These are phyloP conservation scores for Linnemannia zychae DNA, from an alignment of 192 early-diverging fungal species.

Conservation along the genomic window DNA sequence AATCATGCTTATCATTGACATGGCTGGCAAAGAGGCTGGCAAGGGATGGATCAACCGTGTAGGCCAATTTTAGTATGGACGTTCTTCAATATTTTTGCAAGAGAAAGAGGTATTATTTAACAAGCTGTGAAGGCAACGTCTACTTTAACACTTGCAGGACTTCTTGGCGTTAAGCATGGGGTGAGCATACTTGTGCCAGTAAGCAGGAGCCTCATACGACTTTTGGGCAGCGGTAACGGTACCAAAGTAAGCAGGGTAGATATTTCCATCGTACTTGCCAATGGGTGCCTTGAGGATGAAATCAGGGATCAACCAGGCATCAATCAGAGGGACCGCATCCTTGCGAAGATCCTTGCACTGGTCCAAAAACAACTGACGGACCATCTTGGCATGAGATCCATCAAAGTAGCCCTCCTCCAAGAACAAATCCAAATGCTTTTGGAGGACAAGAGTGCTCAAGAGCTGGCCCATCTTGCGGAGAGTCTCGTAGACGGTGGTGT, in stretches of 20 bases:
- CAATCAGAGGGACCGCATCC: slow-evolving; percentile 64
- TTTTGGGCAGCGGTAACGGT: slow-evolving; percentile 40
- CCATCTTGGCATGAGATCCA: slow-evolving; percentile 52
- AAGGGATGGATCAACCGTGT: too few species aligned
- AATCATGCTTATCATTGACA: too few species aligned
- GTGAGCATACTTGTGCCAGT: slow-evolving; percentile 28
- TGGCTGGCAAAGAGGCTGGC: too few species aligned
- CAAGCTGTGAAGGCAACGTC: not conserved
- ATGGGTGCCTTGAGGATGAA: slow-evolving; percentile 71
- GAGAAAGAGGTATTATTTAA: not conserved
- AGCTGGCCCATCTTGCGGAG: slow-evolving; percentile 55
- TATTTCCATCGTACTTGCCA: slow-evolving; percentile 67
- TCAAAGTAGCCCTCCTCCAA: slow-evolving; percentile 62
- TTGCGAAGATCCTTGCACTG: slow-evolving; percentile 60
- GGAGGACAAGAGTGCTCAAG: slow-evolving; percentile 56
- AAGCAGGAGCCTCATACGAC: slow-evolving; percentile 35
- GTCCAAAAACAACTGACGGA: slow-evolving; percentile 49
- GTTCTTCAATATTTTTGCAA: too few species aligned
- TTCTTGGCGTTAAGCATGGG: slow-evolving; percentile 31
- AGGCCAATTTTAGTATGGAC: too few species aligned
- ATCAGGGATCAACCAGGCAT: slow-evolving; percentile 66
- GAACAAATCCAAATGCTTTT: slow-evolving; percentile 53
- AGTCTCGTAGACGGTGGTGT: slow-evolving; percentile 38
- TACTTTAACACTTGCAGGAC: slow-evolving; percentile 11
- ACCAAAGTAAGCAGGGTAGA: slow-evolving; percentile 58